Evolutionary conservation across 179 eudicot species (phyloP), one percentile per base, ranked within the genome.

Genomic region (Actinidia polygama): DNA sequence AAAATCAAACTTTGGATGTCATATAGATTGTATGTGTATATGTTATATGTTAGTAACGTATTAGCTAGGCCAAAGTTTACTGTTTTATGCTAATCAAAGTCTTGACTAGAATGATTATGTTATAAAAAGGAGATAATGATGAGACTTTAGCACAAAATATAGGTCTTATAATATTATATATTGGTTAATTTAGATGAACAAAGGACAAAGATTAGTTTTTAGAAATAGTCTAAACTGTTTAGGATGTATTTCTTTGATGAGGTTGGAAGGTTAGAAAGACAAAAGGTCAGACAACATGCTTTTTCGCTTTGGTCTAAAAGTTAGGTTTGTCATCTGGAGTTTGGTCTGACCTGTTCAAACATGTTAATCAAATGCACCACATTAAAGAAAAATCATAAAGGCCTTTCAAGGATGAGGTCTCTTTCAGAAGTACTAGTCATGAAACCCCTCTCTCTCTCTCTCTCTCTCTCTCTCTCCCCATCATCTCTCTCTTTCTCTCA

Each of bases 261-360:
- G 74, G 53, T 68, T 49, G 67, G 15, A 79, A 47, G 77, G 67
- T 54, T 68, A 55, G 67, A 80, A 51, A 40, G 54, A 80, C 30
- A 79, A 68, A 79, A 53, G 19, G 61, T 78, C 6, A 49, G 46
- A 64, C 24, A 66, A 5, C 26, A 36, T 79, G 75, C 66, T 19
- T 80, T 80, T 54, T 36, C 15, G 18, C 67, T 50, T 79, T 55
- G 62, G 66, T 80, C 54, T 44, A 18, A 80, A 80, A 70, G 82
- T 80, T 70, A 7, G 67, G 55, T 70, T 70, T 30, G 51, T 68
- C 55, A 54, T 80, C 6, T 15, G 36, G 64, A 80, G 77, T 80
- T 80, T 57, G 77, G 44, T 80, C 77, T 54, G 75, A 80, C 77
- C 77, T 70, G 44, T 80, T 70, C 82, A 70, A 57, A 54, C 57